Percentiles rank a stretch among this genome's conserved stretches.
Evolutionary conservation across 352 stramenopile species (phyloP).

Genomic region (Pythium aquatile): DNA sequence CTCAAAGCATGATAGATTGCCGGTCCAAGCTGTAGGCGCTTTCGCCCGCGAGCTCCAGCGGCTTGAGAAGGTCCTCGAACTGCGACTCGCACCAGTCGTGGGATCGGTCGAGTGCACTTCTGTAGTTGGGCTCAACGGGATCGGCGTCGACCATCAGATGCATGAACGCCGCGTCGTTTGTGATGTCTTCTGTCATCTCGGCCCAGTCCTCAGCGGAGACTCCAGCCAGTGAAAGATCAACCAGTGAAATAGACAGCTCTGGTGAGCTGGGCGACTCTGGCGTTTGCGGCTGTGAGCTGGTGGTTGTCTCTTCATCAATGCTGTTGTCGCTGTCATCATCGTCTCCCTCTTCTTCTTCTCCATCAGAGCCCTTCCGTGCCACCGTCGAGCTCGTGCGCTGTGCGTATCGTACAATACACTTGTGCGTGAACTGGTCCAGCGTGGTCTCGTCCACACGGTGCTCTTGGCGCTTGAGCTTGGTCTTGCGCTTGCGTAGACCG

Average conservation of each 20-base stretch:
- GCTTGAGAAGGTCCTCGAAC: conserved; percentile 16
- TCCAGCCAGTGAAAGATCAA: not conserved
- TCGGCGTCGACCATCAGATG: conserved; percentile 24
- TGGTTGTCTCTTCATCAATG: not conserved
- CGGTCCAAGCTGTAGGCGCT: not conserved
- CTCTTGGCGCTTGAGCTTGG: conserved; percentile 26
- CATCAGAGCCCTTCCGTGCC: not conserved
- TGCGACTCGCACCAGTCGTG: conserved; percentile 22
- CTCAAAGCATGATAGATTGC: not conserved
- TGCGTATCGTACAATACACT: conserved; percentile 24
- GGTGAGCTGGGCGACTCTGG: conserved; percentile 5
- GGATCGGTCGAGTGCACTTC: conserved; percentile 1
- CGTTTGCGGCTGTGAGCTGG: not conserved
- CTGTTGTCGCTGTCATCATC: conserved; percentile 8
- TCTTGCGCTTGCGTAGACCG: conserved; percentile 66
- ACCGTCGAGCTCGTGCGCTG: conserved; percentile 4
- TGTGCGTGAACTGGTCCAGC: conserved; percentile 21
- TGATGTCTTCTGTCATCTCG: conserved; percentile 21
- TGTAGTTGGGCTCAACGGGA: conserved; percentile 15
- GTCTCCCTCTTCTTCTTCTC: not conserved
- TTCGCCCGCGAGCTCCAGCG: conserved; percentile 7
- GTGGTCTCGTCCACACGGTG: conserved; percentile 24
- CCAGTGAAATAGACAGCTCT: conserved; percentile 4
- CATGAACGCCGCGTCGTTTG: conserved; percentile 22
- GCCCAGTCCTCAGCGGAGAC: conserved; percentile 12